phyloP scores from a whole-genome alignment of 2,329 filamentous ascomycete species.

The Coniochaeta sp. region DNA sequence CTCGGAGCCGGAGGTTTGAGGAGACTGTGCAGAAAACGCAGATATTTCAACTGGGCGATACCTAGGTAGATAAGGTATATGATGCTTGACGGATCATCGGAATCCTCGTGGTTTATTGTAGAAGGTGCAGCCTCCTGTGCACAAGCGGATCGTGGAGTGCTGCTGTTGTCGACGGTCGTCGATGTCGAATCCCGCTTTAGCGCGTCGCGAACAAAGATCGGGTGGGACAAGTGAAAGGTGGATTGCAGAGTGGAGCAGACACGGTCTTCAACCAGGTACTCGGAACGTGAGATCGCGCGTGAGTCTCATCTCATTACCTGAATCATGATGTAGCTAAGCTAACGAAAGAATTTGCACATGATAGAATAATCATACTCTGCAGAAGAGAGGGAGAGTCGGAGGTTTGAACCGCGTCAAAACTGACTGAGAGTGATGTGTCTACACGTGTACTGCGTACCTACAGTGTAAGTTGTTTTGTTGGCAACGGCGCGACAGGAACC shows the following conservation, averaged over 20 bases:
- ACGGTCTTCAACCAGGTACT: neutral
- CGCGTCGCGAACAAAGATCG: neutral
- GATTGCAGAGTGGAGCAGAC: neutral
- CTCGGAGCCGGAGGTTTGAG: neutral
- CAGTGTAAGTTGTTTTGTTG: too few relatives aligned
- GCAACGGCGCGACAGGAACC: neutral
- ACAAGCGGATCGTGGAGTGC: neutral
- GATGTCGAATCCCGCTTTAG: neutral
- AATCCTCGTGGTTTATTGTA: neutral
- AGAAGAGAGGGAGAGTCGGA: neutral
- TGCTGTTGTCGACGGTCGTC: neutral
- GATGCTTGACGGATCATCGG: too few relatives aligned
- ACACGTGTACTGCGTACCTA: too few relatives aligned
- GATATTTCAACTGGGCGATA: neutral
- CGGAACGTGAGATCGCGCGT: neutral
- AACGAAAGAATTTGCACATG: neutral
- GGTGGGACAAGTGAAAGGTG: neutral
- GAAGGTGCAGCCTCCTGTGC: neutral
- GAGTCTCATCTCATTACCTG: neutral
- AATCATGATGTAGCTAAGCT: neutral
- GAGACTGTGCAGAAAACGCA: neutral
- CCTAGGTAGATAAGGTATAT: neutral
- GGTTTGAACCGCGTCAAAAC: neutral
- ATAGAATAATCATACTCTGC: neutral
- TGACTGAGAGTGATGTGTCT: neutral